Evolutionary conservation across 177 flowering plant genomes (phyloP).

Genomic region (Telopea speciosissima): DNA sequence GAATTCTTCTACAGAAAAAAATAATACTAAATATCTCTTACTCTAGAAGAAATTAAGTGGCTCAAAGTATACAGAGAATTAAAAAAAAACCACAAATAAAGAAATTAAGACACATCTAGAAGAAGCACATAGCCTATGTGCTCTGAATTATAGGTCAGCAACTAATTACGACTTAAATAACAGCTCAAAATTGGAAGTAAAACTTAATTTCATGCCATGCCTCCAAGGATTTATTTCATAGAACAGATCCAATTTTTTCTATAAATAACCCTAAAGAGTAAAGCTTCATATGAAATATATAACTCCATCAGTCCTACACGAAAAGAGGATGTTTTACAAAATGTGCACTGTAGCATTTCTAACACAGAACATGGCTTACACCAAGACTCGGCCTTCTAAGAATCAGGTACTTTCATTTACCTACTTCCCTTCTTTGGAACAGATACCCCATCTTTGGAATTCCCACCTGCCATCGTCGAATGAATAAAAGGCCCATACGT

Average conservation of each 20-base stretch:
- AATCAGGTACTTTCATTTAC: constrained; percentile 82
- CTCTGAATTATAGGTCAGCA: not conserved
- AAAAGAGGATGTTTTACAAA: not conserved
- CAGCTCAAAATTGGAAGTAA: not conserved
- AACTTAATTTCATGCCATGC: not conserved
- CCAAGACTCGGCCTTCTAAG: constrained; percentile 24
- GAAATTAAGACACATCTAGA: not conserved
- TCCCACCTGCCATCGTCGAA: constrained; percentile 99
- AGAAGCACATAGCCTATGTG: not conserved
- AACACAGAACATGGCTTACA: constrained; percentile 9
- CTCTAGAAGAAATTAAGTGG: not conserved
- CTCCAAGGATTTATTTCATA: not conserved
- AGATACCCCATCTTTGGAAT: constrained; percentile 98
- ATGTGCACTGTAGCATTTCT: constrained; percentile 2
- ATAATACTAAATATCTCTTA: not conserved
- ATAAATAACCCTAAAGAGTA: not conserved
- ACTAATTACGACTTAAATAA: no score
- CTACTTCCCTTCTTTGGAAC: constrained; percentile 99
- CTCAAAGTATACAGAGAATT: not conserved
- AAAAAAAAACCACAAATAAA: not conserved
- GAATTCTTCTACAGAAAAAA: not conserved
- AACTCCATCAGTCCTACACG: not conserved
- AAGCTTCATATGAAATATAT: not conserved
- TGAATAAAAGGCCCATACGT: constrained; percentile 89
- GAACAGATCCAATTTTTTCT: not conserved